Evolutionary conservation across 2,329 filamentous ascomycete genomes (phyloP).

Genomic region (Sarocladium oryzae): DNA sequence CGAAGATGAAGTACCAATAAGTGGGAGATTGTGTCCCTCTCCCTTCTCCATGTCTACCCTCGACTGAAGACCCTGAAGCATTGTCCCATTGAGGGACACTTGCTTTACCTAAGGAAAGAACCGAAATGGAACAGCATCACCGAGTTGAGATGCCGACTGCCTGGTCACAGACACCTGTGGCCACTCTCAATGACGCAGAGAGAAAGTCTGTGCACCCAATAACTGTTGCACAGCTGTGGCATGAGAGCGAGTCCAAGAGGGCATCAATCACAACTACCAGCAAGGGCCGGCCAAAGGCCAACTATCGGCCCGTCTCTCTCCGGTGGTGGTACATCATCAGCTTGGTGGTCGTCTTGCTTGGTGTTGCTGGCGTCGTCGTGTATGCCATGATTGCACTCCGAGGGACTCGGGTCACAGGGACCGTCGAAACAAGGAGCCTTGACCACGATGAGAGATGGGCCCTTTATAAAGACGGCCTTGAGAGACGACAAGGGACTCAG

Average conservation of each 20-base stretch:
- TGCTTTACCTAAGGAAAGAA: no score
- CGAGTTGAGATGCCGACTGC: background rate
- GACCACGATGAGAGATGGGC: background rate
- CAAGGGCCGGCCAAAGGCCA: background rate
- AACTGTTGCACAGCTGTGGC: background rate
- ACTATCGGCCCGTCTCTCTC: background rate
- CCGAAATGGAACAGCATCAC: slow-evolving; percentile 4
- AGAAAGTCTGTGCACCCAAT: background rate
- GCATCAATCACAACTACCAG: background rate
- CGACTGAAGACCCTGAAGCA: no score
- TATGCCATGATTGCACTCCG: background rate
- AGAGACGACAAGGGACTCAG: background rate
- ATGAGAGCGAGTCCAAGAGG: background rate
- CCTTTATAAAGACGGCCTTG: background rate
- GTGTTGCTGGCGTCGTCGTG: background rate
- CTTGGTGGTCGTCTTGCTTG: background rate
- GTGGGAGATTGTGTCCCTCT: no score
- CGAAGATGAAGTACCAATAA: no score
- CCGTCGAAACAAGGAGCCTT: background rate
- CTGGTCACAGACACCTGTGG: background rate
- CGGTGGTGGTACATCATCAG: slow-evolving; percentile 5
- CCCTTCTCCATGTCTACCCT: no score
- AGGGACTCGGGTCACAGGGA: background rate
- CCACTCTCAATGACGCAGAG: background rate
- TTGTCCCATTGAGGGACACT: no score